Evolutionary conservation across 805 yeast species (phyloP).

Genomic region (Wickerhamomyces rabaulensis): DNA sequence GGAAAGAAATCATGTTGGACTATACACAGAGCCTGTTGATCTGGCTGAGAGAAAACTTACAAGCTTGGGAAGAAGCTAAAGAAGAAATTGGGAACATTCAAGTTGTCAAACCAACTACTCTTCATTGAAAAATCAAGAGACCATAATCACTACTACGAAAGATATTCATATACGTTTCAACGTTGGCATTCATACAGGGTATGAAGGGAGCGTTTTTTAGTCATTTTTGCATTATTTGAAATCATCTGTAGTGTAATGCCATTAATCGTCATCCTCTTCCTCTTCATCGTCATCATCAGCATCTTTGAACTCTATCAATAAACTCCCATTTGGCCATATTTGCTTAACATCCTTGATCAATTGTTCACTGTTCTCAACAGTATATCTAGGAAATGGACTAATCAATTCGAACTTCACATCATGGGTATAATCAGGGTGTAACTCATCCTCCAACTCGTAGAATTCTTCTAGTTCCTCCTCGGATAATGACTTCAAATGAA

Average conservation of each 20-base stretch:
- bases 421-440: slow-evolving; percentile 29
- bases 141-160: too few relatives aligned
- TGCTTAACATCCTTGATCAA: slow-evolving; percentile 36
- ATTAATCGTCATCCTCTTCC: background rate
- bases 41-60: slow-evolving; percentile 32
- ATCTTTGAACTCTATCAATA: slow-evolving; percentile 42
- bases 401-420: slow-evolving; percentile 49
- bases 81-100: slow-evolving; percentile 15
- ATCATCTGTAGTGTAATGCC: background rate
- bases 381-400: slow-evolving; percentile 58
- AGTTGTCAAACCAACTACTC: background rate
- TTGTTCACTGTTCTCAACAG: slow-evolving; percentile 31
- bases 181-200: background rate
- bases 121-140: background rate
- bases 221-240: background rate
- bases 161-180: background rate
- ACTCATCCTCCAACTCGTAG: slow-evolving; percentile 6
- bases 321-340: slow-evolving; percentile 70
- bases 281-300: slow-evolving; percentile 24
- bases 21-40: slow-evolving; percentile 29
- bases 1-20: slow-evolving; percentile 25
- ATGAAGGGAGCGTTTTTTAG: background rate
- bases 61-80: slow-evolving; percentile 36
- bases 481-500: slow-evolving; percentile 18
- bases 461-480: slow-evolving; percentile 9